Evolutionary conservation across 2,329 filamentous ascomycete genomes (phyloP).

Genomic region (Phoma herbarum): DNA sequence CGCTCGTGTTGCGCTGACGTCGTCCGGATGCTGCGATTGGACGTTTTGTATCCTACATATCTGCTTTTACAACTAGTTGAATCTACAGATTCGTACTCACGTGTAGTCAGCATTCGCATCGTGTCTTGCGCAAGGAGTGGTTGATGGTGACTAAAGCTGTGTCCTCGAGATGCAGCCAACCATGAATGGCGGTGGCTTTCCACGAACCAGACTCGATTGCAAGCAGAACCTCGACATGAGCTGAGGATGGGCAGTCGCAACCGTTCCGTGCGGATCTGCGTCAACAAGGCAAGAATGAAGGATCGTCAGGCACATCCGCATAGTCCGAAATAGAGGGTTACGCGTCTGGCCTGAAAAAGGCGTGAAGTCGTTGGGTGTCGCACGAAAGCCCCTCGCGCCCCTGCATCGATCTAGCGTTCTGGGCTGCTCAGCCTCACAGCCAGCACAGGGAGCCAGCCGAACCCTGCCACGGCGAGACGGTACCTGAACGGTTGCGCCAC

Average conservation of each 20-base stretch:
- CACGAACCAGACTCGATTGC: background rate
- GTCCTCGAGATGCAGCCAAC: background rate
- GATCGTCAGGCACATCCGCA: conserved; percentile 15
- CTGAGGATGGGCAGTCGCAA: no score
- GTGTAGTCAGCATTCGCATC: background rate
- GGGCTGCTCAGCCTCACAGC: conserved; percentile 17
- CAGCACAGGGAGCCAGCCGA: conserved; percentile 7
- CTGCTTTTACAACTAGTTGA: conserved; percentile 1
- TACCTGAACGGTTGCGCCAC: conserved; percentile 19
- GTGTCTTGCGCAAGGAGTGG: background rate
- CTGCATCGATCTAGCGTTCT: conserved; percentile 15
- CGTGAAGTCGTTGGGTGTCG: background rate
- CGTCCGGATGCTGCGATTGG: conserved; percentile 17
- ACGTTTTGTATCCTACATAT: conserved; percentile 10
- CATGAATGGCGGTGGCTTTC: no score
- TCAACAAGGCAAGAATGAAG: background rate
- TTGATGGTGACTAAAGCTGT: background rate
- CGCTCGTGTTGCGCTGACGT: conserved; percentile 21
- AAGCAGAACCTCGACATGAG: no score
- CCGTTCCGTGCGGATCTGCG: no score
- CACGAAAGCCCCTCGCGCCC: conserved; percentile 2
- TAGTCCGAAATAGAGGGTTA: conserved; percentile 15
- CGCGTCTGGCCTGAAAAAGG: conserved; percentile 12
- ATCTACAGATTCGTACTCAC: background rate
- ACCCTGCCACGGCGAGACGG: conserved; percentile 11